These are phyloP conservation scores for Colletotrichum gloeosporioides DNA, from an alignment of 2,329 filamentous ascomycete species.

Conservation along the genomic window DNA sequence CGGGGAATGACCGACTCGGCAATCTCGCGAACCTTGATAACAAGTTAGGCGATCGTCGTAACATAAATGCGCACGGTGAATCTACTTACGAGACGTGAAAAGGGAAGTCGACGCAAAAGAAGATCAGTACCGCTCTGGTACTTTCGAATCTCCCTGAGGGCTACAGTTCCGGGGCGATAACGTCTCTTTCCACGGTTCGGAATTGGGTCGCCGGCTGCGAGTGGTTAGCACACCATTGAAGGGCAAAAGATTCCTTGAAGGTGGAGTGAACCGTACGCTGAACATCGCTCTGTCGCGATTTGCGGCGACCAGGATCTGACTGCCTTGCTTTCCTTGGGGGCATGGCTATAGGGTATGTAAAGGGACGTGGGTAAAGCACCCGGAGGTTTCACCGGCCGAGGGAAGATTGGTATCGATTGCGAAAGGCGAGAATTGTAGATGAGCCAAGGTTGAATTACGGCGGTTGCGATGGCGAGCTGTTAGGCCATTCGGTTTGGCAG, in stretches of 20 bases:
- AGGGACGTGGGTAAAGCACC: neutral
- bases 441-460: neutral
- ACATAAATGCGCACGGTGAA: neutral
- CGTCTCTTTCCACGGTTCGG: constrained; percentile 66
- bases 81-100: constrained; percentile 71
- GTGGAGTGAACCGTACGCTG: constrained; percentile 37
- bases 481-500: neutral
- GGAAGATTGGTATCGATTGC: neutral
- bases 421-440: neutral
- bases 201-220: constrained; percentile 73
- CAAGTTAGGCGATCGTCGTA: neutral
- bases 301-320: constrained; percentile 24
- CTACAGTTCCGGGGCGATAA: constrained; percentile 81
- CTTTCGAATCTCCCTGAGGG: constrained; percentile 87
- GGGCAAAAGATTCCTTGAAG: neutral
- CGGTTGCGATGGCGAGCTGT: neutral
- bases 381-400: neutral
- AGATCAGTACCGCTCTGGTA: constrained; percentile 92
- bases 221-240: neutral
- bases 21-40: constrained; percentile 70
- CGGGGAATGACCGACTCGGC: constrained; percentile 67
- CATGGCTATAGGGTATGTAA: neutral
- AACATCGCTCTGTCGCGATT: constrained; percentile 43
- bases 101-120: constrained; percentile 80
- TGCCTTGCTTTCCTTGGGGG: constrained; percentile 15